Base-by-base conservation (phyloP, 1,284 basidiomycete genomes). In the Apiotrichum sp. region DNA sequence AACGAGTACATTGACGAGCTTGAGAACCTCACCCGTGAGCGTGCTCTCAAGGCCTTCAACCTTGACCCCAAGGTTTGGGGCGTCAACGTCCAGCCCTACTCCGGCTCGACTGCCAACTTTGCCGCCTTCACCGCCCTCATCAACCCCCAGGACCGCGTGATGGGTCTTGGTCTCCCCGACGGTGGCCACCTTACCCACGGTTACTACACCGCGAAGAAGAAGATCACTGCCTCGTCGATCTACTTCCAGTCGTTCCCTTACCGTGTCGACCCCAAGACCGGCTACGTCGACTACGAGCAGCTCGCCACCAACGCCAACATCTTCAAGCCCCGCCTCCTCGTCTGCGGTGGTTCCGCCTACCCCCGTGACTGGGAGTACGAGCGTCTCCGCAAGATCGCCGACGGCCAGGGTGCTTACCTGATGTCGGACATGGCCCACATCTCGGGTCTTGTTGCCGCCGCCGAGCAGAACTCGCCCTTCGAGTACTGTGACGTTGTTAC, bases 201-300 rank as follows among this genome's bases (percentile, higher is more conserved):
- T 41, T 96, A 96, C 82, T 98, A 97, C 79, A 98, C 93, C 62
- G 93, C 93, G 62, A 97, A 97, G 81, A 96, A 97, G 83, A 98
- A 98, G 81, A 98, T 99, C 85, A 97, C 95, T 52, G 93, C 96
- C 32, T 98, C 95, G 42, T 98, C 95, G 16, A 98, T 98, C 80
- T 98, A 98, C 83, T 99, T 98, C 88, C 93, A 98, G 78, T 97
- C 95, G 47, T 84, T 98, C 77, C 96, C 96, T 50, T 99, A 98
- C 75, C 86, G 84, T 59, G 89, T 98, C 66, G 84, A 86, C 71
- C 86, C 87, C 51, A 77, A 83, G 55, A 90, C 87, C 59, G 88
- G 96, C 75, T 82, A 95, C 68, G 87, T 99, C 69, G 93, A 98
- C 81, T 98, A 98, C 78, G 81, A 81, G 50, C 81, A 79, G 47